phyloP scores from a whole-genome alignment of 1,284 basidiomycete genomes.

The Ganoderma leucocontextum region DNA sequence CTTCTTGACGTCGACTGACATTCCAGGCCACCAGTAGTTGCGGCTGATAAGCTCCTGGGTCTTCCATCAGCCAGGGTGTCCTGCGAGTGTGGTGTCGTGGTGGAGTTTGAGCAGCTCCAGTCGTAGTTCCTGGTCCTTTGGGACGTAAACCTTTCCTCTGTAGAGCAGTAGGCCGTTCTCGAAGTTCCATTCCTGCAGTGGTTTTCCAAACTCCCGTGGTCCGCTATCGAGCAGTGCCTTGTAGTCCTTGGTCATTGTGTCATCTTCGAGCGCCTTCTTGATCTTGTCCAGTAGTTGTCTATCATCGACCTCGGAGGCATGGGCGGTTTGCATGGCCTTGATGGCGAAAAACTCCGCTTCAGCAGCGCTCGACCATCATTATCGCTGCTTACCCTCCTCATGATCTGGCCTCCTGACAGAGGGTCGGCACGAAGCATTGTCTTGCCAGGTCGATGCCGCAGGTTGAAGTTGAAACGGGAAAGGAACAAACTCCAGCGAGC shows the following conservation, averaged over 20 bases:
- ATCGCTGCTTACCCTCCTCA: slow-evolving; percentile 8
- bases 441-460: slow-evolving; percentile 50
- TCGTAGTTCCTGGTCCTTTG: background rate
- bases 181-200: background rate
- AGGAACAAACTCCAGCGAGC: slow-evolving; percentile 50
- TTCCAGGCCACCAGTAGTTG: no score
- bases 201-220: no score
- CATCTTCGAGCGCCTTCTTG: no score
- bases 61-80: no score
- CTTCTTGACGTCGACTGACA: no score
- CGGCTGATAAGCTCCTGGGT: slow-evolving; percentile 13
- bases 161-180: background rate
- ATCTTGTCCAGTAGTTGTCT: no score
- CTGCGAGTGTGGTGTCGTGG: no score
- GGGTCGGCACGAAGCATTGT: slow-evolving; percentile 47
- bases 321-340: no score
- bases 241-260: no score
- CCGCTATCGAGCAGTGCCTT: background rate
- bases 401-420: slow-evolving; percentile 50
- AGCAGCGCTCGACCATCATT: no score
- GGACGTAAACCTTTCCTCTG: background rate
- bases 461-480: slow-evolving; percentile 45
- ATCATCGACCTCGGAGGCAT: no score
- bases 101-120: background rate
- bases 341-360: no score